phyloP scores from a whole-genome alignment of 805 yeast species.

The Candida palmyrensis region DNA sequence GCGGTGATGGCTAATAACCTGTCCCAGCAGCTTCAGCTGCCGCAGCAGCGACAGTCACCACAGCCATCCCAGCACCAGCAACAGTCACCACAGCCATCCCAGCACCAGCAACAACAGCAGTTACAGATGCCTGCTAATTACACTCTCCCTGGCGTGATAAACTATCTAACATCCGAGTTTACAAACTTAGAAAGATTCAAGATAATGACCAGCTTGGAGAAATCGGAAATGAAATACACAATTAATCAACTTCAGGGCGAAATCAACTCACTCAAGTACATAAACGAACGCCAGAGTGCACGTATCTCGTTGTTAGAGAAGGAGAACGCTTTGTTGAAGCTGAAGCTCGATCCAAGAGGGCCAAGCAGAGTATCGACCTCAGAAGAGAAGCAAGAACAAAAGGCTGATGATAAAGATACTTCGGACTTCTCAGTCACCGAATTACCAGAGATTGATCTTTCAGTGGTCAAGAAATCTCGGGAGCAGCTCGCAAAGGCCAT shows the following conservation, averaged over 20 bases:
- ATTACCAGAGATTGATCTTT: slow-evolving; percentile 31
- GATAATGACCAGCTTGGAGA: slow-evolving; percentile 50
- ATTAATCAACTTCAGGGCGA: slow-evolving; percentile 51
- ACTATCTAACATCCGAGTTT: slow-evolving; percentile 54
- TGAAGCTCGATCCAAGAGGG: background rate
- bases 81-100: slow-evolving; percentile 4
- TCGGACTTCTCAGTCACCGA: slow-evolving; percentile 4
- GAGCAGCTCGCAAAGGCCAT: slow-evolving; percentile 29
- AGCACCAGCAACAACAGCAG: slow-evolving; percentile 5
- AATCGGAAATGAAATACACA: slow-evolving; percentile 45
- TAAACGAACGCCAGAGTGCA: slow-evolving; percentile 37
- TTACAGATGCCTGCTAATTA: slow-evolving; percentile 20
- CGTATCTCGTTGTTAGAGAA: slow-evolving; percentile 34
- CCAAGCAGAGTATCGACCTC: no score
- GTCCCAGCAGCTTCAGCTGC: slow-evolving; percentile 1
- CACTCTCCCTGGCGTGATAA: slow-evolving; percentile 56
- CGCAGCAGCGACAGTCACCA: slow-evolving; percentile 7
- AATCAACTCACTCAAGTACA: slow-evolving; percentile 37
- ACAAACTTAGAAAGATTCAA: slow-evolving; percentile 39
- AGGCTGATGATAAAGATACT: background rate
- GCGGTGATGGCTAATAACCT: no score
- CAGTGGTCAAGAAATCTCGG: slow-evolving; percentile 25
- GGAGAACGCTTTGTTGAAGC: slow-evolving; percentile 12
- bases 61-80: slow-evolving; percentile 8
- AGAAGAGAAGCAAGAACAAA: background rate